phyloP scores from a whole-genome alignment of 345 rosid genomes.

The Rhizophora apiculata region DNA sequence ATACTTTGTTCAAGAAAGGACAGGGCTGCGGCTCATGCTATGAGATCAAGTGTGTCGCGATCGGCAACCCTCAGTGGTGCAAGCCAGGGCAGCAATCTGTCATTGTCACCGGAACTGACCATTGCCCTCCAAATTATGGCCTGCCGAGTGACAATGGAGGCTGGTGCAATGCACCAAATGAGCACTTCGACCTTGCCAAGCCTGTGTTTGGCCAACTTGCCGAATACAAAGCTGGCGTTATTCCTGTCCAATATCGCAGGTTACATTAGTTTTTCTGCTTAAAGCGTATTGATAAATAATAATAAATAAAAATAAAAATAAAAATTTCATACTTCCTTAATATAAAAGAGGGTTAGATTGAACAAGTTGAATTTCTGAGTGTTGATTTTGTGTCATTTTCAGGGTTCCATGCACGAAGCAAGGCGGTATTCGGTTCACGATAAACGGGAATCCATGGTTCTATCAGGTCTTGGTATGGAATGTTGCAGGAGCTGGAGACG shows the following conservation, averaged over 20 bases:
- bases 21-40: slow-evolving; percentile 51
- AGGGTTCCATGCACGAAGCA: slow-evolving; percentile 69
- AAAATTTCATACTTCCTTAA: too few relatives aligned
- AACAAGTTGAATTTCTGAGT: background rate
- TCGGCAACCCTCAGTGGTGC: slow-evolving; percentile 44
- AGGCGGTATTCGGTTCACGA: slow-evolving; percentile 69
- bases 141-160: slow-evolving; percentile 54
- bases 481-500: slow-evolving; percentile 73
- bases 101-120: slow-evolving; percentile 66
- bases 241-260: slow-evolving; percentile 70
- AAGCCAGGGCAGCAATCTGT: slow-evolving; percentile 49
- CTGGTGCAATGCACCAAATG: slow-evolving; percentile 72
- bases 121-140: slow-evolving; percentile 65
- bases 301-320: too few relatives aligned
- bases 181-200: slow-evolving; percentile 72
- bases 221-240: slow-evolving; percentile 48
- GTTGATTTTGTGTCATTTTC: slow-evolving; percentile 3
- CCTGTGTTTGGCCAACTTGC: slow-evolving; percentile 55
- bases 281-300: too few relatives aligned
- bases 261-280: slow-evolving; percentile 1
- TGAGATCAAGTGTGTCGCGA: slow-evolving; percentile 38
- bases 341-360: too few relatives aligned
- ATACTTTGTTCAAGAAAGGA: slow-evolving; percentile 42
- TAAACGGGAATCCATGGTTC: slow-evolving; percentile 66
- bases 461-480: slow-evolving; percentile 52